These are phyloP conservation scores for Lycium barbarum DNA, from an alignment of 257 asterid species.

Conservation along the genomic window DNA sequence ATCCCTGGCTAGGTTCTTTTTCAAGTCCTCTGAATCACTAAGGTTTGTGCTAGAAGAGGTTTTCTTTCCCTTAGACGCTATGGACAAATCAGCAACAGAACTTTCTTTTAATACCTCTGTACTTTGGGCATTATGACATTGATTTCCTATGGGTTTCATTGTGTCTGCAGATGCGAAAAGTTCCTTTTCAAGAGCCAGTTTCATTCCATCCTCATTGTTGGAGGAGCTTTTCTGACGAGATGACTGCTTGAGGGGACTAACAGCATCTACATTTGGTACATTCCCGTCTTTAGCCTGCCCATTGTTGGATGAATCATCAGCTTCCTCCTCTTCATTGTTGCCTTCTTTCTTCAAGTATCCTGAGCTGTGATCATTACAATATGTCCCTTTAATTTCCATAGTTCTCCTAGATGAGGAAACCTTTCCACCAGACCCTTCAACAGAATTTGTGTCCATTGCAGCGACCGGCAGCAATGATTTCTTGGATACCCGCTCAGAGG, in stretches of 20 bases:
- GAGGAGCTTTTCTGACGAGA: constrained; percentile 54
- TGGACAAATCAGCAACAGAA: constrained; percentile 50
- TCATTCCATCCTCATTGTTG: constrained; percentile 48
- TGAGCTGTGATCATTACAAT: constrained; percentile 39
- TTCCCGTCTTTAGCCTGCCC: constrained; percentile 54
- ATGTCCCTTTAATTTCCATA: constrained; percentile 53
- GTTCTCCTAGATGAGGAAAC: constrained; percentile 48
- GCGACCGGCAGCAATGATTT: constrained; percentile 50
- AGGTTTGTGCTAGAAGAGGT: constrained; percentile 41
- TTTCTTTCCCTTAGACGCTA: constrained; percentile 57
- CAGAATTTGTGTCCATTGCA: constrained; percentile 43
- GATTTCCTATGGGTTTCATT: constrained; percentile 59
- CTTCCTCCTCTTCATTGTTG: constrained; percentile 42
- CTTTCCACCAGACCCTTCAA: constrained; percentile 55
- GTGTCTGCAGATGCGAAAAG: constrained; percentile 54
- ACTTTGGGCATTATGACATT: constrained; percentile 46
- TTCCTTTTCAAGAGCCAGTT: constrained; percentile 49
- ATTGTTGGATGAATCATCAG: constrained; percentile 47
- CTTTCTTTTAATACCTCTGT: constrained; percentile 48
- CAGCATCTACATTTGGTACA: constrained; percentile 41
- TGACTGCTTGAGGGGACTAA: constrained; percentile 45
- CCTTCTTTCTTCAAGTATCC: constrained; percentile 49
- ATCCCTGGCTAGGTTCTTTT: constrained; percentile 59
- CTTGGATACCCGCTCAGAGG: constrained; percentile 49
- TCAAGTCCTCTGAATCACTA: constrained; percentile 52